Base-by-base conservation (phyloP, 169 alveolate species). In the Babesia ovata region DNA sequence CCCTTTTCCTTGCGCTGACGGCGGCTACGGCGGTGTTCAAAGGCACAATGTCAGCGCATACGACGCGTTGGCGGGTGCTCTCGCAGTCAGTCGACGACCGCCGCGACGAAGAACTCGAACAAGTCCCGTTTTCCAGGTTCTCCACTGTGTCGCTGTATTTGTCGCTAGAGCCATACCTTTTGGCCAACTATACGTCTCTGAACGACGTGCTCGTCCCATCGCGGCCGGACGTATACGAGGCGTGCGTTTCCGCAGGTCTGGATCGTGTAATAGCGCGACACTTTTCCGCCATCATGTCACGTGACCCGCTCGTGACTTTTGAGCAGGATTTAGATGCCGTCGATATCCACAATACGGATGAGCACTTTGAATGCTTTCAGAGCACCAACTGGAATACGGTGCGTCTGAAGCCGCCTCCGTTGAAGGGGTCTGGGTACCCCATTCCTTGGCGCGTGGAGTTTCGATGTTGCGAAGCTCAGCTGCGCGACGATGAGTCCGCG, bases 371-470 rank as follows among this genome's bases (percentile, higher is more conserved):
- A 84, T 92, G 92, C 63, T 86, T 98, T 44, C 95, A 97, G 86
- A 90, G 97, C 29, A 93, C 99, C 16, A 97, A 98, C 90, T 98
- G 99, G 99, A 96, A 96, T 79, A 91, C 98, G 21, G 95, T 98
- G 28, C 94, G 99, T 53, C 95, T 97, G 91, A 98, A 98, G 0
- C 78, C 82, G 56, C 79, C 84, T 16, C 65, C 52, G n/a, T 73
- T 70, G 21, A 70, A 57, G 36, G 82, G 73, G 29, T 48, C 65
- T 22, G 70, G 81, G 21, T 49, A 48, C 52, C 58, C 91, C 28
- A 61, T 70, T 10, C 87, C 87, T 0, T 97, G 98, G 98, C 94
- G 99, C 81, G 97, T 96, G 0, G 99, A 97, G 84, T 93, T 97
- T 63, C 86, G 99, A 39, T 92, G 98, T 0, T 95, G 95, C 85